Base-by-base conservation (phyloP, 2,329 filamentous ascomycete genomes). In the Fusarium avenaceum region DNA sequence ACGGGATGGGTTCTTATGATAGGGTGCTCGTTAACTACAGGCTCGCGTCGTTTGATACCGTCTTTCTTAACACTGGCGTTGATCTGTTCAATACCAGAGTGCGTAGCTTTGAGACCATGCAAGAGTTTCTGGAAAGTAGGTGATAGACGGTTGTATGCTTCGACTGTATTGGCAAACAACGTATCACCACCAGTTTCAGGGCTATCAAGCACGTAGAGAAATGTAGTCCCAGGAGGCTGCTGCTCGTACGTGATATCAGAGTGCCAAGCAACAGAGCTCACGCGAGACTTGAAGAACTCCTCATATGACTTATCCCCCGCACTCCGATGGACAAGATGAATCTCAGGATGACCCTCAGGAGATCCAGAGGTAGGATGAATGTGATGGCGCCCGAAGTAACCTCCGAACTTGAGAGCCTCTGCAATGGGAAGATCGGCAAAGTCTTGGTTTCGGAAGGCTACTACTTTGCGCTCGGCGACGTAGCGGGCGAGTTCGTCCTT, bases 151-250 rank as follows among this genome's bases (percentile, higher is more conserved):
- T 89, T 87, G 77, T 97, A 97, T 1, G 94, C 94, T 78, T 92
- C 90, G 0, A 85, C 93, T 71, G 91, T 88, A 76, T 96, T 91
- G 45, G 85, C 88, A 74, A 97, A 97, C 4, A 96, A 81, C 0
- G 94, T 97, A 76, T 97, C 94, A 47, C 94, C 94, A 35, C 94
- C 94, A 1, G 88, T 90, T 39, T 87, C 84, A 2, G 94, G 94
- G 44, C 87, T 90, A 75, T 97, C 93, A n/a, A 97, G 86, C 49
- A 94, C 85, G 76, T 96, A 97, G 35, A 97, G 80, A 80, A 97
- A 96, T 0, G 94, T 97, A 0, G 93, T 97, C 30, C 93, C 93
- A 0, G 94, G 93, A 2, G 94, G 93, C 80, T 97, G 94, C 70
- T 87, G 82, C 81, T 97, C 94, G 76, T 96, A 97, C 1, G 91